phyloP scores from a whole-genome alignment of 2,329 filamentous ascomycete species.

The Fusarium cicatricum region DNA sequence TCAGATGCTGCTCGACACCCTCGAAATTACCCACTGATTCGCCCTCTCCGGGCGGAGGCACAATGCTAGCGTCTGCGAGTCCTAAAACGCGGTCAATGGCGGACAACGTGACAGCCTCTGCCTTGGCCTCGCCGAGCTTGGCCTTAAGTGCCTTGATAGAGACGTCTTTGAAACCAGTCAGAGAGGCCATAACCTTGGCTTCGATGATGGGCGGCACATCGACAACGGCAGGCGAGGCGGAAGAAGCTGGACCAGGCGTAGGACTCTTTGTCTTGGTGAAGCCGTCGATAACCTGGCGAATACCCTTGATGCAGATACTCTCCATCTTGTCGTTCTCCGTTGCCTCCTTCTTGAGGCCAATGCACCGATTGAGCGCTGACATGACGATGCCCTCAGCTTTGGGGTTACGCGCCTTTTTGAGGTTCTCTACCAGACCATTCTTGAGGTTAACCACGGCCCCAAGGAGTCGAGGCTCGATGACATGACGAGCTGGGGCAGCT shows the following conservation, averaged over 20 bases:
- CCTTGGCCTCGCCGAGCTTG: conserved; percentile 51
- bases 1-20: conserved; percentile 52
- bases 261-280: conserved; percentile 50
- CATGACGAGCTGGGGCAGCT: conserved; percentile 43
- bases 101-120: conserved; percentile 58
- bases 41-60: conserved; percentile 46
- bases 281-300: conserved; percentile 54
- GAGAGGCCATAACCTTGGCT: conserved; percentile 51
- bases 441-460: conserved; percentile 56
- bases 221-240: conserved; percentile 31
- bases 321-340: conserved; percentile 58
- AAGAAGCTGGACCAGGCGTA: conserved; percentile 42
- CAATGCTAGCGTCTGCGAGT: conserved; percentile 54
- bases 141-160: conserved; percentile 53
- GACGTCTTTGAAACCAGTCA: conserved; percentile 57
- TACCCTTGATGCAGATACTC: conserved; percentile 55
- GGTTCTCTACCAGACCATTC: conserved; percentile 56
- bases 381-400: conserved; percentile 59
- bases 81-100: conserved; percentile 61
- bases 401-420: conserved; percentile 53
- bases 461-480: conserved; percentile 56
- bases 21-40: conserved; percentile 48
- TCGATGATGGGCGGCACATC: conserved; percentile 47
- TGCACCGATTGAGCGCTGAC: conserved; percentile 61
- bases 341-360: conserved; percentile 56